Evolutionary conservation across 768 basidiomycete genomes (phyloP).

Genomic region (Trichaptum fuscoviolaceum): DNA sequence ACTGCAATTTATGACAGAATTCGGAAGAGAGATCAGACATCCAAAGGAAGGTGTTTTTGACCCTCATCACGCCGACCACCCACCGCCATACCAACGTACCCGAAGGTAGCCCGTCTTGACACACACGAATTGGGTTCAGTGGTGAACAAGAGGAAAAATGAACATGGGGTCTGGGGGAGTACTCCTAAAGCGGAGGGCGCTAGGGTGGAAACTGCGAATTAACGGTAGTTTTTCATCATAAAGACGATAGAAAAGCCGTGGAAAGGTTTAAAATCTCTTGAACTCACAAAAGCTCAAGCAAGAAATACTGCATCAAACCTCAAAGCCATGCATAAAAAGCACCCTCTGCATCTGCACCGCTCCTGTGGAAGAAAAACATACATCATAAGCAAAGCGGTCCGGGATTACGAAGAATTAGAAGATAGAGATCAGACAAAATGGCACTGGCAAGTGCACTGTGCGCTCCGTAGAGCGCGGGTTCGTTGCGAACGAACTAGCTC

Average conservation of each 20-base stretch:
- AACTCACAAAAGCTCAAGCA: neutral
- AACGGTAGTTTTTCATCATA: conserved; percentile 54
- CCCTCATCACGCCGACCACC: conserved; percentile 73
- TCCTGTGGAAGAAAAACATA: too few relatives aligned
- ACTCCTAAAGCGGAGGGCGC: conserved; percentile 53
- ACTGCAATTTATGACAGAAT: neutral
- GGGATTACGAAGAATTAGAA: conserved; percentile 4
- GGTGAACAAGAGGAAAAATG: conserved; percentile 60
- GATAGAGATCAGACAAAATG: conserved; percentile 66
- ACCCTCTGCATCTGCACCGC: too few relatives aligned
- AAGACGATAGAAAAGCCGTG: conserved; percentile 5
- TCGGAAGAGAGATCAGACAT: conserved; percentile 60
- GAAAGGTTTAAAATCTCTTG: too few relatives aligned
- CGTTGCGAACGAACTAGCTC: conserved; percentile 76
- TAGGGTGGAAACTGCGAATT: conserved; percentile 89
- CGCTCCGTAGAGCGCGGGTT: conserved; percentile 53
- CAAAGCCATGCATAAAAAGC: too few relatives aligned
- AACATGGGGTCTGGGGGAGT: conserved; percentile 72
- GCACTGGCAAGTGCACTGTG: conserved; percentile 86
- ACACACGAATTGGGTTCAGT: conserved; percentile 60
- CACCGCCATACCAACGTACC: conserved; percentile 68
- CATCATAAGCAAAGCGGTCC: too few relatives aligned
- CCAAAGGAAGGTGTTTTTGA: conserved; percentile 77
- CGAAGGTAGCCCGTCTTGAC: conserved; percentile 58
- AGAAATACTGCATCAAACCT: neutral